Conservation (phyloP, 345 rosid genomes). For the Salix exigua region DNA sequence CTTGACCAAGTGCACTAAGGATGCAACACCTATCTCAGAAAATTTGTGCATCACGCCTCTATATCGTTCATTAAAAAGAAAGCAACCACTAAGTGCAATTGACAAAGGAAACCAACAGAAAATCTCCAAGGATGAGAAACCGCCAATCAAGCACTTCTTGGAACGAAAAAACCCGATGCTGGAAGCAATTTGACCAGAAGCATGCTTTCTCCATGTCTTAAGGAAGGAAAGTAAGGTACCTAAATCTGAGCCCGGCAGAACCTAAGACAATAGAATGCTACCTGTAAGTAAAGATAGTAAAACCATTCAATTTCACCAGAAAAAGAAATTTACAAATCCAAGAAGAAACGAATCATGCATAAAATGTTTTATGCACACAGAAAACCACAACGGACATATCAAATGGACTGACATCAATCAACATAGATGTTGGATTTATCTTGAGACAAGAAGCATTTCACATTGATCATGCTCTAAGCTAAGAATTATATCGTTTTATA, state of each 20-base stretch:
- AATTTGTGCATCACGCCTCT: conserved; percentile 56
- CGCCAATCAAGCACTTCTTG: conserved; percentile 93
- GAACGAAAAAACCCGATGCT: conserved; percentile 53
- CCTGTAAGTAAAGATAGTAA: background rate
- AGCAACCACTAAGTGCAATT: conserved; percentile 73
- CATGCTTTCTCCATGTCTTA: conserved; percentile 70
- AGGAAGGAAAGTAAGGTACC: conserved; percentile 28
- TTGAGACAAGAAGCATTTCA: too few species aligned
- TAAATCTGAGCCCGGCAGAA: conserved; percentile 45
- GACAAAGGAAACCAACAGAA: conserved; percentile 71
- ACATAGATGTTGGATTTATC: too few species aligned
- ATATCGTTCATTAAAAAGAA: conserved; percentile 36
- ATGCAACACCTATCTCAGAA: conserved; percentile 54
- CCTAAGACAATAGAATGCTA: conserved; percentile 32
- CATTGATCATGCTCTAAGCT: too few species aligned
- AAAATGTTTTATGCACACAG: too few species aligned
- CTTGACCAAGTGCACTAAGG: conserved; percentile 42
- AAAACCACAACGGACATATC: too few species aligned
- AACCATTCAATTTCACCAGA: background rate
- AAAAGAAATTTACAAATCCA: background rate
- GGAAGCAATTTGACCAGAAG: conserved; percentile 59
- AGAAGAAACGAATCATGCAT: background rate
- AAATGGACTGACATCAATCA: too few species aligned
- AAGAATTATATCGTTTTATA: too few species aligned
- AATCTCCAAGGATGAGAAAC: conserved; percentile 61